Conservation (phyloP, 2,329 filamentous ascomycete genomes). For the Daldinia sp. region DNA sequence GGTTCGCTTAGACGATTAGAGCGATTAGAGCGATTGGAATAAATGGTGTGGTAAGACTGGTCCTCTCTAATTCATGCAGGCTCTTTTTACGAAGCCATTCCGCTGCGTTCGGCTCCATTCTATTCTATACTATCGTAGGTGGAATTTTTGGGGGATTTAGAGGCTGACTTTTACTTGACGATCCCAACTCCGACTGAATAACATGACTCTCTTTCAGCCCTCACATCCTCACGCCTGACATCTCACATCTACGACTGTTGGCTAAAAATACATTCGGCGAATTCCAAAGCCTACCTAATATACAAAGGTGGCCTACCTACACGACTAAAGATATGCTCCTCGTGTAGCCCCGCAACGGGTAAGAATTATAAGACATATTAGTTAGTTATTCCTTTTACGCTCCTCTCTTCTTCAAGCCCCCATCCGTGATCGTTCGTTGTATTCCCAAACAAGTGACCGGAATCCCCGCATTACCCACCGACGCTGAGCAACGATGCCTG, state of each 20-base stretch:
- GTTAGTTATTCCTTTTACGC: neutral
- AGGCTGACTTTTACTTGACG: neutral
- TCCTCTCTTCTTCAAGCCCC: neutral
- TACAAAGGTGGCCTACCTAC: neutral
- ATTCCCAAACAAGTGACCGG: slow-evolving; percentile 11
- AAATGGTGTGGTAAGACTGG: slow-evolving; percentile 24
- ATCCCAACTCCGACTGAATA: neutral
- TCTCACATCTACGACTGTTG: neutral
- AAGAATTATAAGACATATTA: slow-evolving; percentile 21
- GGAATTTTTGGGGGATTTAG: neutral
- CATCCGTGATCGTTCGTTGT: slow-evolving; percentile 4
- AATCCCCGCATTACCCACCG: slow-evolving; percentile 17
- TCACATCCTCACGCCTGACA: neutral
- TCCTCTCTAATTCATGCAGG: slow-evolving; percentile 16
- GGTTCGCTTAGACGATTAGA: slow-evolving; percentile 23
- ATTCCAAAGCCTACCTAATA: neutral
- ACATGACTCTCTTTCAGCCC: neutral
- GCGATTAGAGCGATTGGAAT: too few species aligned
- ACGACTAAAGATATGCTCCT: slow-evolving; percentile 21
- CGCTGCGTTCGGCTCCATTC: slow-evolving; percentile 6
- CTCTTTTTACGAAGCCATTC: slow-evolving; percentile 16
- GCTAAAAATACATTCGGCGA: neutral
- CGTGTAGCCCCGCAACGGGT: slow-evolving; percentile 27
- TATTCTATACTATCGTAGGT: neutral
- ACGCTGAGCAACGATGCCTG: slow-evolving; percentile 19